phyloP scores from a whole-genome alignment of 768 basidiomycete species.

The Suillus discolor region DNA sequence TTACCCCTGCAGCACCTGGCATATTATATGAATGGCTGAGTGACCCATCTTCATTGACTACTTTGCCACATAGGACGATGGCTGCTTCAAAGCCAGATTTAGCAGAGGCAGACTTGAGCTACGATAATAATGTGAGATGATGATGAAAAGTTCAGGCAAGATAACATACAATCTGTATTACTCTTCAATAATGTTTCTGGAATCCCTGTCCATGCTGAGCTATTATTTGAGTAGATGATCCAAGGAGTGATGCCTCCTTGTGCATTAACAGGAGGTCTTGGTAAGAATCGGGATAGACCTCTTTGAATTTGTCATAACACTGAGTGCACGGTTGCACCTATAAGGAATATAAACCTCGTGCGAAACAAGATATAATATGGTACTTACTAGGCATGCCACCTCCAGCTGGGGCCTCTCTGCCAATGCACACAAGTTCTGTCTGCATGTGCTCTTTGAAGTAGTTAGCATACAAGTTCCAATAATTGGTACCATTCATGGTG shows the following conservation, averaged over 20 bases:
- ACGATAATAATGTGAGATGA: neutral
- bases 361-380: neutral
- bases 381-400: neutral
- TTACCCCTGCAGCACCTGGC: constrained; percentile 5
- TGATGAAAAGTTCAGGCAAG: neutral
- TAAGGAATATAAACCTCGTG: neutral
- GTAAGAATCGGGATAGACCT: neutral
- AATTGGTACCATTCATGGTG: neutral
- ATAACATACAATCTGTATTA: neutral
- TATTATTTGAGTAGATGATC: neutral
- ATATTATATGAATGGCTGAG: constrained; percentile 5
- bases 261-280: neutral
- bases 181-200: neutral
- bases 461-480: constrained; percentile 9
- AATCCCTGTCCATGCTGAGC: constrained; percentile 1
- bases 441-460: constrained; percentile 5
- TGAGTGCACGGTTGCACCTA: neutral
- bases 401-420: neutral
- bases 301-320: neutral
- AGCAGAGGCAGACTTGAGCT: neutral
- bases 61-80: constrained; percentile 13
- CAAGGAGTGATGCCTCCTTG: neutral
- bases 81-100: neutral
- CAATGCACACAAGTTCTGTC: constrained; percentile 6
- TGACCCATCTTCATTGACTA: constrained; percentile 10